Evolutionary conservation across 148 eudicot genomes (phyloP), one percentile per base, ranked within the genome.

Genomic region (Beta vulgaris): DNA sequence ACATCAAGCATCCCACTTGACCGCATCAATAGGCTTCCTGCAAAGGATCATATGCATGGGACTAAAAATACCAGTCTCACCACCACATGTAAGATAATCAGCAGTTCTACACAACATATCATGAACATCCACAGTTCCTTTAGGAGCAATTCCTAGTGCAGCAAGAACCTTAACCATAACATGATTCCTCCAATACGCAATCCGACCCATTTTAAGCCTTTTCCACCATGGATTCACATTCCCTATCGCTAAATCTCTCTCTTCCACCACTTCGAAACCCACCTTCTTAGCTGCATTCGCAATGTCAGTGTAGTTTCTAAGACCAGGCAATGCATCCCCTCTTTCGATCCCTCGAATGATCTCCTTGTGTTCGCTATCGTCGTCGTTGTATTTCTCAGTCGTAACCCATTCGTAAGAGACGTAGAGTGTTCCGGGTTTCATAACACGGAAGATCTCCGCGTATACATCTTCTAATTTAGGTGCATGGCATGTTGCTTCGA

Each of bases 41-140:
- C 89, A 86, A 13, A 86, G 81, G 49, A 86, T 81, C 89, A 86
- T 81, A 43, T 86, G 85, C 89, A 86, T 84, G 0, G 89, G 89
- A 16, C 77, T 62, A 58, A 86, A 86, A 19, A 86, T 86, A n/a
- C 87, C 89, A 0, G 67, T 42, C 35, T 86, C 87, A 9, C 89
- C 89, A 10, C 86, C 86, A 62, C 78, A 78, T 1, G 83, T 79
- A 12, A 86, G 77, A 40, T 73, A 71, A 29, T 82, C 87, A 5
- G 89, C 89, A 0, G 87, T 84, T 25, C 74, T 77, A 39, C 84
- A 74, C 10, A 86, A 76, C 89, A 86, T 86, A 79, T 86, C 86
- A 77, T 86, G 89, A 9, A 86, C 89, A 34, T 84, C 89, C 0
- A 81, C 86, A 18, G 89, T 86, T 1, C 89, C 89, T 42, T 86